Conservation (phyloP, 2,329 filamentous ascomycete species). For the Elsinoe necatrix region DNA sequence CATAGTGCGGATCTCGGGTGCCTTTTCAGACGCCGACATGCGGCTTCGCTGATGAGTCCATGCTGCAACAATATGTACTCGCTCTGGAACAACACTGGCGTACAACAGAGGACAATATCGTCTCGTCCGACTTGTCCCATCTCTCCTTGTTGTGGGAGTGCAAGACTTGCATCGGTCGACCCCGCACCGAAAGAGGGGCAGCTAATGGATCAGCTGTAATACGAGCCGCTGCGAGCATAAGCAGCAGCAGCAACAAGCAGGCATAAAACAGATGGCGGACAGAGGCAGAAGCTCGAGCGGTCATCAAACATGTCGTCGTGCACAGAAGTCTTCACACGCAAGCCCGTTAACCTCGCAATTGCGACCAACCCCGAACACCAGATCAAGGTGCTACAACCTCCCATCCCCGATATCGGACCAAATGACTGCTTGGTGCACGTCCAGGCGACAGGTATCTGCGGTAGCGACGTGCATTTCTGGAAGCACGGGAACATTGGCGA, state of each 20-base stretch:
- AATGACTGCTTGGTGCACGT: slow-evolving; percentile 53
- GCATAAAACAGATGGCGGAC: not conserved
- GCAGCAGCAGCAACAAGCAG: not conserved
- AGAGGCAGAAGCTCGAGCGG: not conserved
- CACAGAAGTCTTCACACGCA: slow-evolving; percentile 22
- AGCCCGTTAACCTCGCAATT: slow-evolving; percentile 27
- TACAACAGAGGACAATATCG: too few relatives aligned
- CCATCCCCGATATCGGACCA: slow-evolving; percentile 23
- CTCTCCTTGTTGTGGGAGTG: not conserved
- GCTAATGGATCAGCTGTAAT: not conserved
- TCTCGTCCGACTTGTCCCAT: too few relatives aligned
- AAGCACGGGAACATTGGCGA: slow-evolving; percentile 55
- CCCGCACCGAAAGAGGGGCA: slow-evolving; percentile 2
- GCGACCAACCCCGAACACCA: slow-evolving; percentile 28
- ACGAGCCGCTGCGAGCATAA: not conserved
- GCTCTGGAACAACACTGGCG: too few relatives aligned
- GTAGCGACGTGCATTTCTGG: slow-evolving; percentile 66
- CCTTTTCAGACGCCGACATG: not conserved
- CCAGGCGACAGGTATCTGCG: slow-evolving; percentile 79
- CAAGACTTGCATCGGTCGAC: not conserved
- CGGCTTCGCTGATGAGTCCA: not conserved
- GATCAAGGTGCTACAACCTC: slow-evolving; percentile 22
- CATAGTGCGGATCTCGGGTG: not conserved
- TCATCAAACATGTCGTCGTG: slow-evolving; percentile 17
- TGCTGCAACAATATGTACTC: too few relatives aligned